Evolutionary conservation across 2,329 filamentous ascomycete genomes (phyloP).

Genomic region (Alternaria infectoria): DNA sequence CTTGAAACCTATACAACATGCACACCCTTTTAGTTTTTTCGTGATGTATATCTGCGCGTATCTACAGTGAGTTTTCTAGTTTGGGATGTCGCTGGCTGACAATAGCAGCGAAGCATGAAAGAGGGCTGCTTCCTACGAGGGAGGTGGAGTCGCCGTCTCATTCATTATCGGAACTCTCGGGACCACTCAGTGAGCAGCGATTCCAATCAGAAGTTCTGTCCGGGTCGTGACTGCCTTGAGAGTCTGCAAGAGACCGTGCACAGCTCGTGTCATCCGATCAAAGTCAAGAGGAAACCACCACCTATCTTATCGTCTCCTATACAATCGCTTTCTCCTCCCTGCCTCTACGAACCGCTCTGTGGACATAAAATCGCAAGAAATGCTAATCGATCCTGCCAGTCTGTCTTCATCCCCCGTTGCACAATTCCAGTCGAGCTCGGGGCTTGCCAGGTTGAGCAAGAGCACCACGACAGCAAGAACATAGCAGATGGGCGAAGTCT

Average conservation of each 20-base stretch:
- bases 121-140: background rate
- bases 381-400: background rate
- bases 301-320: background rate
- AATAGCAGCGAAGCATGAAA: background rate
- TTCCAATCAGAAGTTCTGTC: background rate
- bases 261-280: background rate
- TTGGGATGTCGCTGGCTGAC: background rate
- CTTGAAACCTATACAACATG: conserved; percentile 5
- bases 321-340: background rate
- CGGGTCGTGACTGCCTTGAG: background rate
- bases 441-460: background rate
- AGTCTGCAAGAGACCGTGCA: background rate
- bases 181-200: background rate
- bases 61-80: background rate
- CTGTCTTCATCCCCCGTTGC: background rate
- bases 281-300: background rate
- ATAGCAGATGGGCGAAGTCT: background rate
- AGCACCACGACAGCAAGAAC: background rate
- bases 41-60: background rate
- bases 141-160: background rate
- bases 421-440: background rate
- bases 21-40: background rate
- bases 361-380: background rate
- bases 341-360: background rate
- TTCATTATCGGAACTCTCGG: background rate